phyloP scores from a whole-genome alignment of 768 basidiomycete genomes.

The Lentinula aciculospora region DNA sequence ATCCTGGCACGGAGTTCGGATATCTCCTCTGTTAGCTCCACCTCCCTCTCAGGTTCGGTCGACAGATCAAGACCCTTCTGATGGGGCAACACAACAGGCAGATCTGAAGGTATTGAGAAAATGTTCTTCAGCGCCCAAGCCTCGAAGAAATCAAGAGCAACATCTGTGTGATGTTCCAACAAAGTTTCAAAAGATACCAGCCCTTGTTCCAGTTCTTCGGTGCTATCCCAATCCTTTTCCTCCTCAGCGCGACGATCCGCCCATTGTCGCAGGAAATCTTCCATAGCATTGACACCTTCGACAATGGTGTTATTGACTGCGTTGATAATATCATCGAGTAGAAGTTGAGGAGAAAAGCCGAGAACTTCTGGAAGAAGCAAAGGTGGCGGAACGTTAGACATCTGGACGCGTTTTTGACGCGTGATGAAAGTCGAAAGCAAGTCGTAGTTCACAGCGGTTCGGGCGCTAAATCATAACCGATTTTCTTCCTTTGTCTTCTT shows the following conservation, averaged over 20 bases:
- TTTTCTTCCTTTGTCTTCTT: not conserved
- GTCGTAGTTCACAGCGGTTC: no score
- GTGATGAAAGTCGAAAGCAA: not conserved
- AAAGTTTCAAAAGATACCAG: conserved; percentile 84
- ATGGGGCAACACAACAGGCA: conserved; percentile 71
- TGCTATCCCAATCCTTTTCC: conserved; percentile 48
- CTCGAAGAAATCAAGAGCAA: conserved; percentile 90
- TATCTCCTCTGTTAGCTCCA: conserved; percentile 60
- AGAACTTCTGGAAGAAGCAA: conserved; percentile 68
- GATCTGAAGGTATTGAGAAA: conserved; percentile 65
- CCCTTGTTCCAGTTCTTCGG: conserved; percentile 72
- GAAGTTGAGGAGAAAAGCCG: conserved; percentile 77
- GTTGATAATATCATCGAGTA: conserved; percentile 86
- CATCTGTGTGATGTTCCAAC: conserved; percentile 81
- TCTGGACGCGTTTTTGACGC: conserved; percentile 1
- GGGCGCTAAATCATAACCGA: not conserved
- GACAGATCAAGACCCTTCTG: conserved; percentile 70
- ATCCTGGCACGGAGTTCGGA: conserved; percentile 62
- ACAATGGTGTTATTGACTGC: conserved; percentile 75
- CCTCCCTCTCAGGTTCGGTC: conserved; percentile 48
- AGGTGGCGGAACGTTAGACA: conserved; percentile 23
- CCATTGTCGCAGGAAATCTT: conserved; percentile 72
- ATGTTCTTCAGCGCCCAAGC: conserved; percentile 87
- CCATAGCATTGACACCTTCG: conserved; percentile 74
- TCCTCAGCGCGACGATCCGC: conserved; percentile 54